Conservation (phyloP, 306 rosid species). For the Begonia masoniana region DNA sequence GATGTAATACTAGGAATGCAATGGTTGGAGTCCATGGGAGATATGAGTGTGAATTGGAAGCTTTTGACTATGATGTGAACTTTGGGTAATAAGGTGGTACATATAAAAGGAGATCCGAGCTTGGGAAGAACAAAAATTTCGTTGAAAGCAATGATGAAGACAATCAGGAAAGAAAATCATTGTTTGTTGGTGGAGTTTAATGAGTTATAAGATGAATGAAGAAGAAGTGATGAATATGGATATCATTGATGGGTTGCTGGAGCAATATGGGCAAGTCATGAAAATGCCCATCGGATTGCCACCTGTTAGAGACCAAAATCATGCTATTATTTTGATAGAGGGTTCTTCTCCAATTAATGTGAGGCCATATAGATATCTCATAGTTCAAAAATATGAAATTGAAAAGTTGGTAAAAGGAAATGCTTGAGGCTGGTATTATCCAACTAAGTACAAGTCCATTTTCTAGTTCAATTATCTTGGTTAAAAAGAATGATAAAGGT, state of each 20-base stretch:
- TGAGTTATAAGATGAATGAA: background rate
- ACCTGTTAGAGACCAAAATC: background rate
- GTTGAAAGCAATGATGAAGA: background rate
- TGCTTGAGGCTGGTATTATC: background rate
- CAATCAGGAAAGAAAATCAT: background rate
- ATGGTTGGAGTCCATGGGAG: too few species aligned
- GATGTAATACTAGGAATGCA: background rate
- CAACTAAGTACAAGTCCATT: background rate
- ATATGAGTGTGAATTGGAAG: background rate
- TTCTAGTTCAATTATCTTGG: background rate
- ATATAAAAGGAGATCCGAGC: background rate
- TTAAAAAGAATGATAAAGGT: background rate
- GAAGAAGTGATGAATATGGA: background rate
- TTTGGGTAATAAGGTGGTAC: background rate
- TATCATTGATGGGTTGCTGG: too few species aligned
- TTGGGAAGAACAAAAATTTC: background rate
- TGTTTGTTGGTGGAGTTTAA: background rate
- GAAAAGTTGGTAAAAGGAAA: background rate
- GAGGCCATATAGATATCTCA: too few species aligned
- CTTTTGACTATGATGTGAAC: background rate
- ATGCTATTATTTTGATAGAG: background rate
- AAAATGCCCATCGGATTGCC: background rate
- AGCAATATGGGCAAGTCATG: too few species aligned
- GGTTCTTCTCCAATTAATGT: background rate
- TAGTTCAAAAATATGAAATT: too few species aligned